These are phyloP conservation scores for Xeromyces bisporus DNA, from an alignment of 495 filamentous ascomycete genomes.

Conservation along the genomic window DNA sequence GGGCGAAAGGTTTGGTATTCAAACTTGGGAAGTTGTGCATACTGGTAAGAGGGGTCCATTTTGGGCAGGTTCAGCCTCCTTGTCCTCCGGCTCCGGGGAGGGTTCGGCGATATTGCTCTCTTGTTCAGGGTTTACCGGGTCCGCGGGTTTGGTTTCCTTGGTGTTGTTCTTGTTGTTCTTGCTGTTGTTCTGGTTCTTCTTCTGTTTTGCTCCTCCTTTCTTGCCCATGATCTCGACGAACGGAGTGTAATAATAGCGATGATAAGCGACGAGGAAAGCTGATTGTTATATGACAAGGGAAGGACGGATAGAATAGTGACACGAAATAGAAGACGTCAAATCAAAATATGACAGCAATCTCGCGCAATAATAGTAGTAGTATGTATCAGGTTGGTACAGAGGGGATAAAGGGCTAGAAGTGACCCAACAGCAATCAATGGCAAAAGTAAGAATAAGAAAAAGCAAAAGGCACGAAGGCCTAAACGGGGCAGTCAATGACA, in stretches of 20 bases:
- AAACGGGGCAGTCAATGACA: too few species aligned
- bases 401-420: too few species aligned
- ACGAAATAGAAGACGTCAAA: too few species aligned
- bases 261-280: slow-evolving; percentile 4
- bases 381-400: too few species aligned
- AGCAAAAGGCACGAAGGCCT: too few species aligned
- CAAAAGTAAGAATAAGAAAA: too few species aligned
- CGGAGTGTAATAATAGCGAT: slow-evolving; percentile 12
- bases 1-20: slow-evolving; percentile 21
- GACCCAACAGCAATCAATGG: slow-evolving; percentile 15
- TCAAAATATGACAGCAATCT: too few species aligned
- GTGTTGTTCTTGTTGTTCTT: slow-evolving; percentile 13
- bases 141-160: background rate
- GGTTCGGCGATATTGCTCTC: slow-evolving; percentile 2
- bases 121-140: slow-evolving; percentile 9
- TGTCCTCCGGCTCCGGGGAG: slow-evolving; percentile 12
- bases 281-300: slow-evolving; percentile 2
- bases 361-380: too few species aligned
- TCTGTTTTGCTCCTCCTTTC: slow-evolving; percentile 18
- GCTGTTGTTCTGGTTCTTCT: slow-evolving; percentile 11
- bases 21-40: slow-evolving; percentile 26
- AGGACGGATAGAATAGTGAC: slow-evolving; percentile 3
- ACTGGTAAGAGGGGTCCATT: slow-evolving; percentile 23
- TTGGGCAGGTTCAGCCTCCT: slow-evolving; percentile 16
- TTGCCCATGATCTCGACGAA: slow-evolving; percentile 20